phyloP scores from a whole-genome alignment of 176 grass and related monocot species.

The Eragrostis curvula region DNA sequence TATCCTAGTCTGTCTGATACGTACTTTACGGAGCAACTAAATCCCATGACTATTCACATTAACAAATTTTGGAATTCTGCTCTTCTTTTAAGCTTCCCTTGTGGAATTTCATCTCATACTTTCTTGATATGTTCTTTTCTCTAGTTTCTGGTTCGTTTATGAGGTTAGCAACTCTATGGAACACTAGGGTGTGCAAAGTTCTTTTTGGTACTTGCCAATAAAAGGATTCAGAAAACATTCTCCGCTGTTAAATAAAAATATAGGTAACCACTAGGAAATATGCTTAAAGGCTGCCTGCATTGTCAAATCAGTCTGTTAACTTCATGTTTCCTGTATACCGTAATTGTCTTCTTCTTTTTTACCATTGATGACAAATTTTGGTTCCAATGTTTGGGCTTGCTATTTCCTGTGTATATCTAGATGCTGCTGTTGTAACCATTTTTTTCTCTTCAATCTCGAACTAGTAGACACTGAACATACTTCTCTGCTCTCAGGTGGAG shows the following conservation, averaged over 20 bases:
- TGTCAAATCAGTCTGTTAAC: slow-evolving; percentile 24
- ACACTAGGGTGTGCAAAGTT: slow-evolving; percentile 17
- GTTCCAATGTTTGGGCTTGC: background rate
- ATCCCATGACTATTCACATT: background rate
- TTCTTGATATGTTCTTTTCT: no score
- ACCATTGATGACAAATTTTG: background rate
- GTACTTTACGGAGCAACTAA: background rate
- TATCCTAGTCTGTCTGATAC: background rate
- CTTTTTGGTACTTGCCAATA: background rate
- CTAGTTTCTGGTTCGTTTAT: background rate
- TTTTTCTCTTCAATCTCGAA: background rate
- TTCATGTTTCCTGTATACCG: no score
- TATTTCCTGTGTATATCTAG: background rate
- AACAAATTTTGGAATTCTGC: background rate
- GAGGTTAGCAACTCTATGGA: background rate
- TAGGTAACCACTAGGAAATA: background rate
- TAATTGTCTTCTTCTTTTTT: no score
- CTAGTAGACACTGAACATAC: background rate
- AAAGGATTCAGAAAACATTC: slow-evolving; percentile 11
- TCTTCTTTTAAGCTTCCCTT: background rate
- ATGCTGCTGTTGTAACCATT: background rate
- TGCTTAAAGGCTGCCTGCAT: background rate
- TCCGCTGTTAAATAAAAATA: background rate
- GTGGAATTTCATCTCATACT: no score
- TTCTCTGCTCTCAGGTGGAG: slow-evolving; percentile 62